Evolutionary conservation across 257 asterid species (phyloP), one percentile per base, ranked within the genome.

Genomic region (Solanum chiquidenum): DNA sequence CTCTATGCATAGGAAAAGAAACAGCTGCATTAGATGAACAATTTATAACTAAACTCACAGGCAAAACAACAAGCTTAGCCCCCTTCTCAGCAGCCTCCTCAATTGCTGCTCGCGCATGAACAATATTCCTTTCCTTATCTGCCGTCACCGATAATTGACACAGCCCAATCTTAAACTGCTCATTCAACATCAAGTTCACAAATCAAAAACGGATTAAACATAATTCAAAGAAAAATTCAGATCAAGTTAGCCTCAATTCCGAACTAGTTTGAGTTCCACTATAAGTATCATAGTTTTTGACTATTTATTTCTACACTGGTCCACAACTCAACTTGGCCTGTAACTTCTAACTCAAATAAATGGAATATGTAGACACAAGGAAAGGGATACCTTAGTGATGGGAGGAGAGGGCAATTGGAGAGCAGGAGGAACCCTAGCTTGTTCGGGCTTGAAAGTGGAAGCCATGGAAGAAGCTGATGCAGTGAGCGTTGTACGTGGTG

Each of bases 21-120:
- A 38, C 23, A 42, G 21, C 31, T 77, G 37, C 60, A 77, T 25
- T 10, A 2, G 3, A 40, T n/a, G 84, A 77, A 77, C 18, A 44
- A 49, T 71, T 5, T 38, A 82, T 14, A 75, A 14, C 69, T n/a
- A 62, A 88, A 89, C 95, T 90, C 91, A 97, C 99, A 14, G 99
- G 99, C 89, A 97, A 92, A 89, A 95, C 93, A 82, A 97, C 93
- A 83, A 97, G 99, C 91, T 93, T 93, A 3, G 96, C 98, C 33
- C 98, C 98, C 87, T 92, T 95, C 88, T 91, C 93, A 14, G 95
- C 99, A 88, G 99, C 98, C 90, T 93, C 99, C 93, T 93, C 96
- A 11, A 97, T 76, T 10, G 97, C 96, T 9, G 91, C 69, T 34
- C 98, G 94, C 5, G 98, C 98, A 87, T 93, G 98, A 62, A 58